Conservation (phyloP, 768 basidiomycete species). For the Erythrobasidium yunnanense region DNA sequence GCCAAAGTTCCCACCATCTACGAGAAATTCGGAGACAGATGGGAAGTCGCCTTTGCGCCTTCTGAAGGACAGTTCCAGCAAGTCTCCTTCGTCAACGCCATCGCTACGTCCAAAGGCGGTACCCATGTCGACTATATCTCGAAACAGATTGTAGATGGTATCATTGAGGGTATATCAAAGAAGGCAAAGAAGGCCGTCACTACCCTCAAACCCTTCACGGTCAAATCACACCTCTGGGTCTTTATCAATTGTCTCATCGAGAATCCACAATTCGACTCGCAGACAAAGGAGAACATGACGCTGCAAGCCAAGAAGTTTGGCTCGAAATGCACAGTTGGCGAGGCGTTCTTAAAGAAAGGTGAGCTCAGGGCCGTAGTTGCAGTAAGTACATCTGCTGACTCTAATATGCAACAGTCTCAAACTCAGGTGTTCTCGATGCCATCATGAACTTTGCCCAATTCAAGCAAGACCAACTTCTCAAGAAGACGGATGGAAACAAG, state of each 20-base stretch:
- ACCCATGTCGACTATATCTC: constrained; percentile 77
- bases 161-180: constrained; percentile 74
- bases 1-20: constrained; percentile 68
- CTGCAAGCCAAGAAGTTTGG: constrained; percentile 76
- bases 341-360: constrained; percentile 97
- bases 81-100: constrained; percentile 95
- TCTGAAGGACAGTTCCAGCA: constrained; percentile 87
- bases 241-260: constrained; percentile 92
- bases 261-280: constrained; percentile 97
- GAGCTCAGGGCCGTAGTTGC: constrained; percentile 30
- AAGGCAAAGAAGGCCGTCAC: constrained; percentile 78
- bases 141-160: constrained; percentile 76
- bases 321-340: constrained; percentile 66
- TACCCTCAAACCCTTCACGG: constrained; percentile 80
- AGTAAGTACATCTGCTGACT: too few relatives aligned
- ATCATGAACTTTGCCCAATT: constrained; percentile 93
- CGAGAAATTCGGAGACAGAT: constrained; percentile 66
- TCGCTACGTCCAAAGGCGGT: constrained; percentile 91
- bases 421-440: constrained; percentile 80
- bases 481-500: constrained; percentile 86
- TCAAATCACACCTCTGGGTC: constrained; percentile 97
- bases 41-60: constrained; percentile 90
- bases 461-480: constrained; percentile 89
- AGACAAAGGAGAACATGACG: constrained; percentile 93
- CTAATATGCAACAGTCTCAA: constrained; percentile 62